Evolutionary conservation across 331 rosid genomes (phyloP).

Genomic region (Malus hybrid): DNA sequence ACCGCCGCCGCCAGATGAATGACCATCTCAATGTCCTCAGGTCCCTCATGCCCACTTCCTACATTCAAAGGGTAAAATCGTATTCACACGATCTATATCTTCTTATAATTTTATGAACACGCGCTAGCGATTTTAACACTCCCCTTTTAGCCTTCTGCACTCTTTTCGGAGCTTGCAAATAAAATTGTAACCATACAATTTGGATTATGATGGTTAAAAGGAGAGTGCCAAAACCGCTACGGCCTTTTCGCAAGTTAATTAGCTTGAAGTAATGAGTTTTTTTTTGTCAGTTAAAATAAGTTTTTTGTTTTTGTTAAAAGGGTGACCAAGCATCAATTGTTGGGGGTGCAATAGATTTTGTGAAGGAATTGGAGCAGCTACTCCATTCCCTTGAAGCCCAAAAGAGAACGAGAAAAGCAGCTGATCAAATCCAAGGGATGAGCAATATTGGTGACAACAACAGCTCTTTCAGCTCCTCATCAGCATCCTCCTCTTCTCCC

Average conservation of each 20-base stretch:
- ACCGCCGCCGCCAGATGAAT: constrained; percentile 91
- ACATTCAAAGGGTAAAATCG: constrained; percentile 63
- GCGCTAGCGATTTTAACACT: no score
- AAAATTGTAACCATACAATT: no score
- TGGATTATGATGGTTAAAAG: no score
- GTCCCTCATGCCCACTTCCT: constrained; percentile 80
- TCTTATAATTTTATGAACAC: not conserved
- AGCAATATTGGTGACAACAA: not conserved
- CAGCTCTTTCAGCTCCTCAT: constrained; percentile 5
- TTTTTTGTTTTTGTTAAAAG: constrained; percentile 18
- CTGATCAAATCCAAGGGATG: constrained; percentile 9
- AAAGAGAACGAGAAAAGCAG: constrained; percentile 44
- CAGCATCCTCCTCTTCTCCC: constrained; percentile 16
- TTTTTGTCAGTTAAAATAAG: not conserved
- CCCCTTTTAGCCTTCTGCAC: no score
- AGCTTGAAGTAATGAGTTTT: not conserved
- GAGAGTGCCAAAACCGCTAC: no score
- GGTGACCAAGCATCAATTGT: constrained; percentile 98
- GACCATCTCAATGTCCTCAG: constrained; percentile 84
- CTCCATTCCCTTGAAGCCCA: constrained; percentile 71
- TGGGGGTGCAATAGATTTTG: constrained; percentile 95
- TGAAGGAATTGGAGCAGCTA: constrained; percentile 87
- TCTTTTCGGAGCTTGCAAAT: no score
- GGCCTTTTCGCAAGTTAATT: no score
- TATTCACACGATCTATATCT: not conserved